These are phyloP conservation scores for Vickermania ingenoplastis DNA, from an alignment of 208 protist genomes.

Conservation along the genomic window DNA sequence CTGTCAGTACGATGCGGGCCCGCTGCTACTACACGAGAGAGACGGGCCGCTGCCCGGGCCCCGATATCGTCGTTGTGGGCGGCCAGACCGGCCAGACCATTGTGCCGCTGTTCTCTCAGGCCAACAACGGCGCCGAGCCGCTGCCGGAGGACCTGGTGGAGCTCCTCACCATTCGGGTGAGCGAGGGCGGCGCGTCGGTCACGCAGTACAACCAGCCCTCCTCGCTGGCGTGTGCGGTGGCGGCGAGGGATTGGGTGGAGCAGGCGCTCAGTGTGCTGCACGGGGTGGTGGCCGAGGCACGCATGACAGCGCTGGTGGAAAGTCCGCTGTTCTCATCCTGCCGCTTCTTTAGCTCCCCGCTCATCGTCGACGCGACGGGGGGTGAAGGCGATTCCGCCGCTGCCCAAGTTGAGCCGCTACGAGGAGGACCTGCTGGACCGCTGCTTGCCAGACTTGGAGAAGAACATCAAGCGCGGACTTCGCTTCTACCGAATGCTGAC, in stretches of 20 bases:
- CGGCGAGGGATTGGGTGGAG: slow-evolving; percentile 48
- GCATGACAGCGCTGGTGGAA: slow-evolving; percentile 41
- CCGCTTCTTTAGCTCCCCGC: not conserved
- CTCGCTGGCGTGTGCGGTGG: slow-evolving; percentile 54
- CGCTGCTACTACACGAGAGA: slow-evolving; percentile 47
- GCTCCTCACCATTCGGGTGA: slow-evolving; percentile 58
- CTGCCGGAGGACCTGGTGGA: slow-evolving; percentile 29
- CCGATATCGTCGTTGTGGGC: slow-evolving; percentile 71
- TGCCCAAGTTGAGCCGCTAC: not conserved
- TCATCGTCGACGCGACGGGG: not conserved
- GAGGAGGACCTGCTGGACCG: slow-evolving; percentile 3
- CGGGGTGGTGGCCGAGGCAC: slow-evolving; percentile 46
- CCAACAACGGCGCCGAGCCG: slow-evolving; percentile 11
- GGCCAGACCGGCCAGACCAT: slow-evolving; percentile 91
- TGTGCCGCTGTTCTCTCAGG: slow-evolving; percentile 85
- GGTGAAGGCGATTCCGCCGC: not conserved
- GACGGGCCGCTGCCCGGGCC: slow-evolving; percentile 22
- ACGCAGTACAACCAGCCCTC: slow-evolving; percentile 71
- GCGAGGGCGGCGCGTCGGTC: slow-evolving; percentile 59
- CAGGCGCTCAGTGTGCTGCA: slow-evolving; percentile 55
- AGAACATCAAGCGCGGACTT: slow-evolving; percentile 1
- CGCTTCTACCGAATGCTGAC: no score
- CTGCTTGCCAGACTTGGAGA: slow-evolving; percentile 1
- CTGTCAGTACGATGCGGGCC: slow-evolving; percentile 68
- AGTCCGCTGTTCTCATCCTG: slow-evolving; percentile 22